Percentiles rank a stretch among this genome's conserved stretches.
Evolutionary conservation across 1,139 yeast species (phyloP).

Genomic region (Pichiaceae sp.): DNA sequence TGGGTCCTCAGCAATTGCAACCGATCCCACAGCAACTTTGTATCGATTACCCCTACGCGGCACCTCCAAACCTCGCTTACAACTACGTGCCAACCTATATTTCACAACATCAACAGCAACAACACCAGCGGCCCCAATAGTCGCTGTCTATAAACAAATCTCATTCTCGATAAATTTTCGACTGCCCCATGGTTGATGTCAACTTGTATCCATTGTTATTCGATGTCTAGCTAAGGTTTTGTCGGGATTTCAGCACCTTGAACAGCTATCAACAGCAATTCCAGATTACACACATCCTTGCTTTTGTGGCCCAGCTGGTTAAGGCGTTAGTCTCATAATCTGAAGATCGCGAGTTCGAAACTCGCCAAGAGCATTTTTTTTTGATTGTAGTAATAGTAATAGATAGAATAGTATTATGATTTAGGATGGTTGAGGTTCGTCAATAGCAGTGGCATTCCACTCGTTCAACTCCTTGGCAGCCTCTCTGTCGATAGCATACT

Average conservation of each 20-base stretch:
- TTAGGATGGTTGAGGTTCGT: background rate
- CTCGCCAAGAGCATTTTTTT: constrained; percentile 3
- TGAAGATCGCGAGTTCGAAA: constrained; percentile 5
- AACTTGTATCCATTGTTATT: background rate
- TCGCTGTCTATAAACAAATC: background rate
- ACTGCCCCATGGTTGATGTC: background rate
- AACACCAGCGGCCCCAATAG: background rate
- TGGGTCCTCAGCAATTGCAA: background rate
- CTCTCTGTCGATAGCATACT: constrained; percentile 76
- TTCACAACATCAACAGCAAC: background rate
- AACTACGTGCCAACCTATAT: background rate
- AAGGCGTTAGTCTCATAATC: constrained; percentile 6
- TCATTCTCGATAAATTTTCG: background rate
- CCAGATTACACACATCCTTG: background rate
- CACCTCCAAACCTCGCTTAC: background rate
- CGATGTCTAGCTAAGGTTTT: background rate
- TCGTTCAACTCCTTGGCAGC: constrained; percentile 61
- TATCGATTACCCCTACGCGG: background rate
- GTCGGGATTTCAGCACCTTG: background rate
- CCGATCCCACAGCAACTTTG: background rate
- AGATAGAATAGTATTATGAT: background rate
- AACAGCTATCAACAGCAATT: background rate
- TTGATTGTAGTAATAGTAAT: background rate
- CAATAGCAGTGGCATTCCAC: constrained; percentile 39
- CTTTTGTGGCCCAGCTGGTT: constrained; percentile 5